These are phyloP conservation scores for Candida sp. DNA, from an alignment of 1,139 yeast genomes.

Conservation along the genomic window DNA sequence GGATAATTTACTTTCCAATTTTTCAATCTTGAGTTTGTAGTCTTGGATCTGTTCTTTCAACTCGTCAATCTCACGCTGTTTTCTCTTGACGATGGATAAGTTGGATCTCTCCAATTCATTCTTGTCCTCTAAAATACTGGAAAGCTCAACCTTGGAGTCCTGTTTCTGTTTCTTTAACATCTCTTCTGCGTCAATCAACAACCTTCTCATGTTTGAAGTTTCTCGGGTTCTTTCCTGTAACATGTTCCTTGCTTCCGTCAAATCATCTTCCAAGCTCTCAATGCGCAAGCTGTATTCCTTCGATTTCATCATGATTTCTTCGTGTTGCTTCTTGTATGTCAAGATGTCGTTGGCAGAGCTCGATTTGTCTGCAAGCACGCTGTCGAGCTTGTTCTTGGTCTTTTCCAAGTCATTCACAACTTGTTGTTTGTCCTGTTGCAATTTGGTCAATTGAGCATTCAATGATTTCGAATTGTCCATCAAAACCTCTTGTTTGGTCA, in stretches of 20 bases:
- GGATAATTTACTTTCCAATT: constrained; percentile 45
- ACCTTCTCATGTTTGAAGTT: constrained; percentile 69
- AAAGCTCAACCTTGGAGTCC: constrained; percentile 32
- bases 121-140: constrained; percentile 57
- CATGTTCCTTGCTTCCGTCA: constrained; percentile 71
- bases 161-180: constrained; percentile 49
- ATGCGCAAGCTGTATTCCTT: constrained; percentile 64
- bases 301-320: constrained; percentile 71
- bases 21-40: constrained; percentile 30
- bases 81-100: constrained; percentile 50
- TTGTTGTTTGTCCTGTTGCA: constrained; percentile 56
- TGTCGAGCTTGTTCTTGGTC: constrained; percentile 55
- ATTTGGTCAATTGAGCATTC: constrained; percentile 35
- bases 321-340: constrained; percentile 70
- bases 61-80: constrained; percentile 57
- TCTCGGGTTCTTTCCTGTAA: constrained; percentile 85
- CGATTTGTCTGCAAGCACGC: constrained; percentile 48
- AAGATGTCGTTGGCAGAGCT: constrained; percentile 60
- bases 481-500: constrained; percentile 44
- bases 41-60: constrained; percentile 32
- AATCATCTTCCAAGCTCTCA: constrained; percentile 80
- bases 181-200: constrained; percentile 71
- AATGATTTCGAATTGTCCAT: constrained; percentile 38
- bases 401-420: constrained; percentile 53
- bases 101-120: constrained; percentile 59